Evolutionary conservation across 305 asterid genomes (phyloP).

Genomic region (Fraxinus baroniana): DNA sequence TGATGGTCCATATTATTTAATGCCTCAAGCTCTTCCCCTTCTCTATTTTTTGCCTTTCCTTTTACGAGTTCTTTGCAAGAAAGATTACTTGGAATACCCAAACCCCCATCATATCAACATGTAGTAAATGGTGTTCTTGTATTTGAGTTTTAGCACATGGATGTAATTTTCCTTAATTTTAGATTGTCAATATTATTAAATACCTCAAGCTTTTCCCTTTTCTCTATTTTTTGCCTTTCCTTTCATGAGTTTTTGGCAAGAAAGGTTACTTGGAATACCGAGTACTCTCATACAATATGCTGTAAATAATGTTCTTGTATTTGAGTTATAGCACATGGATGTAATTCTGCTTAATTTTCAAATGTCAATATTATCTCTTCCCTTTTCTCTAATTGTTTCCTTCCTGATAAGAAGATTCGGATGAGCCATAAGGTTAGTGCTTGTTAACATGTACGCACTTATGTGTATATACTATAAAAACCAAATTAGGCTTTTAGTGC

Average conservation of each 20-base stretch:
- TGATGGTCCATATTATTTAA: background rate
- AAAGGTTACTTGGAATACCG: background rate
- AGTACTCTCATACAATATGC: background rate
- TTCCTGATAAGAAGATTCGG: slow-evolving; percentile 60
- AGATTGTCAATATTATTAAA: background rate
- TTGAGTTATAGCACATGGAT: background rate
- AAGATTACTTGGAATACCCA: background rate
- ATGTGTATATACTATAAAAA: slow-evolving; percentile 1
- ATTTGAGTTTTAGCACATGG: slow-evolving; percentile 2
- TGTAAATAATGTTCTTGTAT: background rate
- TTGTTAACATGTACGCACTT: background rate
- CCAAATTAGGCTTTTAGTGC: background rate
- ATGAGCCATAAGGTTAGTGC: slow-evolving; percentile 69
- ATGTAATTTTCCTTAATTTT: background rate
- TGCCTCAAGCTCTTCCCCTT: background rate
- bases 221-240: background rate
- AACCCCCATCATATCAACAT: background rate
- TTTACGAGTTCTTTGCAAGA: background rate
- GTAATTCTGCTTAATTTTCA: background rate
- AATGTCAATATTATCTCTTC: background rate
- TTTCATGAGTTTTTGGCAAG: background rate
- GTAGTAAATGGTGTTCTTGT: background rate
- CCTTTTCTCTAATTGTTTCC: slow-evolving; percentile 1
- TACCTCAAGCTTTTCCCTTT: background rate
- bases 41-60: background rate